Percentiles rank a stretch among this genome's conserved stretches.
phyloP scores from a whole-genome alignment of 768 basidiomycete genomes.

The Pleurotus pulmonarius region DNA sequence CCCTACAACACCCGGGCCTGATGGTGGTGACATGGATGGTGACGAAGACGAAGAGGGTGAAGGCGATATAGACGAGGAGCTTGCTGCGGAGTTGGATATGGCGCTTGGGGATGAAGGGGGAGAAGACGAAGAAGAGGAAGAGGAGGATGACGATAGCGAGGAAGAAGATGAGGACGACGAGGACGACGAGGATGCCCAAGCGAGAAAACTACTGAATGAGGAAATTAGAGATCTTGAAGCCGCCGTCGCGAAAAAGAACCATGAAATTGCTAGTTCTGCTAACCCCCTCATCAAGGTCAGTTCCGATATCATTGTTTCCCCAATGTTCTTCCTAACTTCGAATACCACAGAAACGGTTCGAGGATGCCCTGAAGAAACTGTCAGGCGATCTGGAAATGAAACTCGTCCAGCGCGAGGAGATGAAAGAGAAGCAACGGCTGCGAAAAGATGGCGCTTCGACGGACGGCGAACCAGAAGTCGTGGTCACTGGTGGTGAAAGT shows the following conservation, averaged over 20 bases:
- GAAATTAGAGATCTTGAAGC: constrained; percentile 88
- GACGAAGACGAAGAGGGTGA: constrained; percentile 58
- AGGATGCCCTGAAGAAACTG: constrained; percentile 88
- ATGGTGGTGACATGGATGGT: constrained; percentile 52
- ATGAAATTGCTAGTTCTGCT: constrained; percentile 76
- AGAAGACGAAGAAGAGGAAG: constrained; percentile 58
- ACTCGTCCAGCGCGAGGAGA: constrained; percentile 69
- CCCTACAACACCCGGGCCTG: constrained; percentile 53
- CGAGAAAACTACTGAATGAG: constrained; percentile 77
- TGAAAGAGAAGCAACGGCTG: constrained; percentile 71
- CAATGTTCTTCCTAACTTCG: too few species aligned
- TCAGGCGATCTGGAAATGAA: constrained; percentile 86
- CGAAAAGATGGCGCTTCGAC: constrained; percentile 61
- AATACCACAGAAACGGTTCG: constrained; percentile 76
- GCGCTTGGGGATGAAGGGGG: constrained; percentile 72
- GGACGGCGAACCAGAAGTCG: constrained; percentile 28
- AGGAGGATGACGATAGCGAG: constrained; percentile 61
- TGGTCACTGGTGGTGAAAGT: constrained; percentile 30
- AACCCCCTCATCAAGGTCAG: constrained; percentile 85
- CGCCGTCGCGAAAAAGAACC: constrained; percentile 81
- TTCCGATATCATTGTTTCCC: not conserved
- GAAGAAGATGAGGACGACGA: constrained; percentile 80
- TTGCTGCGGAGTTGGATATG: constrained; percentile 83
- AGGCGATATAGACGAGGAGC: constrained; percentile 86
- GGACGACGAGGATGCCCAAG: constrained; percentile 77